Conservation (phyloP, 169 alveolate species). For the Plasmodium malariae region DNA sequence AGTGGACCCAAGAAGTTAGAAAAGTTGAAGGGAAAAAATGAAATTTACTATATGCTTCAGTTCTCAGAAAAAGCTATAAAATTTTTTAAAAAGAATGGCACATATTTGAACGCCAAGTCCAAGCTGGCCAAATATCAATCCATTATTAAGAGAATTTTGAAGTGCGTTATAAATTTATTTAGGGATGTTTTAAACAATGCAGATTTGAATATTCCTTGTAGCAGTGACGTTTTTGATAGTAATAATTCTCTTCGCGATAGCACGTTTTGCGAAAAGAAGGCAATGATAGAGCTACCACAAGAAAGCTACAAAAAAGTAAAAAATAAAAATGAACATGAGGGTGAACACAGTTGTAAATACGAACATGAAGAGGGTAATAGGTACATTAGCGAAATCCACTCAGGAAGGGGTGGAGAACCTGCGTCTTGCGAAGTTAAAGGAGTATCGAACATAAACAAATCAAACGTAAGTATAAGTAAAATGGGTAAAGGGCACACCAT, state of each 20-base stretch:
- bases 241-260: background rate
- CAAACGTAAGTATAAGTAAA: background rate
- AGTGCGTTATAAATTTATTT: conserved; percentile 58
- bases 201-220: conserved; percentile 40
- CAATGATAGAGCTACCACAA: too few relatives aligned
- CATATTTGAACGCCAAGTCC: conserved; percentile 36
- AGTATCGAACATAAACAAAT: too few relatives aligned
- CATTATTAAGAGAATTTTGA: conserved; percentile 54
- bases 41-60: conserved; percentile 53
- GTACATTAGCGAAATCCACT: too few relatives aligned
- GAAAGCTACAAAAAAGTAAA: too few relatives aligned
- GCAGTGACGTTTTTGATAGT: background rate
- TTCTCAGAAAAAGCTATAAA: conserved; percentile 73
- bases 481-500: background rate
- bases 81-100: conserved; percentile 53
- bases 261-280: background rate
- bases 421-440: too few relatives aligned
- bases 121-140: conserved; percentile 57
- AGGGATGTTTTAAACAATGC: conserved; percentile 70
- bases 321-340: too few relatives aligned
- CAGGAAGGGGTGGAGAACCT: too few relatives aligned
- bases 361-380: too few relatives aligned
- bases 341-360: too few relatives aligned
- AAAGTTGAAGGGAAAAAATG: conserved; percentile 19
- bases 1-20: too few relatives aligned